Base-by-base conservation (phyloP, 495 filamentous ascomycete species). In the Penicillium cinerascens region DNA sequence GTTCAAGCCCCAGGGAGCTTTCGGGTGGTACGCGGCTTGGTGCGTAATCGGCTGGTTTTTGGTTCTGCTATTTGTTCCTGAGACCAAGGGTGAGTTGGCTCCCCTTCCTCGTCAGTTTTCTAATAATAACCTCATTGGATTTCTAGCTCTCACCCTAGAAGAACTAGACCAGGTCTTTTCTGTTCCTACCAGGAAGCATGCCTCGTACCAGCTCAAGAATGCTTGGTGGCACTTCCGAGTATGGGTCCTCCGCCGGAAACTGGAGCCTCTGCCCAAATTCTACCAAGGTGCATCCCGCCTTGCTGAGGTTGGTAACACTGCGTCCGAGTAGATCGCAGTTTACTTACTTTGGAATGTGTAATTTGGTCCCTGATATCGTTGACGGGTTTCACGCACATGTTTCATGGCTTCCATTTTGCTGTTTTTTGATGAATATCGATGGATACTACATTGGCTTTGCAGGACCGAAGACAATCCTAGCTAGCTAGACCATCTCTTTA, bases 11-110 rank as follows among this genome's bases (percentile, higher is more conserved):
- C 75, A 78, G 35, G 82, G 82, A 13, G 81, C 79, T 2, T 84
- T 82, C 61, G 73, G 76, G 15, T 82, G 81, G 70, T 87, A 86
- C 60, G 82, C 82, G 1, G 80, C 67, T 11, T 77, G 81, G 66
- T 83, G 81, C 65, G 36, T 82, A 4, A 52, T 82, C n/a, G 26
- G 33, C 2, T 47, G 44, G 44, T 9, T 47, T 4, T 20, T 47
- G 6, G 37, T 20, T 2, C n/a, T 82, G 49, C 60, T 79, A 21
- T 80, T 81, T 51, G 75, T 84, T 7, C 78, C 78, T 2, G 80
- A 83, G 63, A 82, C 81, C 6, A 85, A 82, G 61, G 65, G 72
- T 70, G 47, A 62, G 66, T 65, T n/a, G n/a, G 48, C 52, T 56
- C 47, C 41, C 11, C 50, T 38, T 54, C 52, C 46, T 20, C 21